Base-by-base conservation (phyloP, 768 basidiomycete genomes). In the Suillus fuscotomentosus region DNA sequence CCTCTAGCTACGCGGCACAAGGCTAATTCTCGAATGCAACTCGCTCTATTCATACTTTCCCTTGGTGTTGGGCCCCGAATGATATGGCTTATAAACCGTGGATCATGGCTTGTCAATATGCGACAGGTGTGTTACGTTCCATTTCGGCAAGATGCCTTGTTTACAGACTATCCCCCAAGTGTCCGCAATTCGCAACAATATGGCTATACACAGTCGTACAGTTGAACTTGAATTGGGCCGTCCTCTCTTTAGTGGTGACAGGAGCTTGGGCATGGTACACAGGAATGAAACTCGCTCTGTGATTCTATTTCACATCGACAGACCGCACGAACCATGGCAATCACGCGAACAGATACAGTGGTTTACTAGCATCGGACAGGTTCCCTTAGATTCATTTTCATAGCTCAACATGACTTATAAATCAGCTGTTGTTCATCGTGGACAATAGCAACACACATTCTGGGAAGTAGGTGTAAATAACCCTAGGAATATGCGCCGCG, bases 201-300 rank as follows among this genome's bases (percentile, higher is more conserved):
- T 94, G 93, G 92, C 79, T 93, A 10, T 94, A 90, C 69, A 81
- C 85, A 3, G 79, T 93, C 57, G 78, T 92, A 14, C 89, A 92
- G 67, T 80, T 93, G 34, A 84, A 89, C 63, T 76, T 95, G 31
- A 80, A 79, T 3, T 84, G 86, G 22, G 87, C 91, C 6, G 77
- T 86, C 4, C 63, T 86, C 36, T 86, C 84, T 66, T 79, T 94
- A 15, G 63, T 73, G 2, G 64, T 81, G 15, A 84, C 90, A 43
- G 85, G 81, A 7, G 70, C 69, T 53, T 93, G 85, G 77, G 77
- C 85, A 9, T 86, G 87, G 86, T 90, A 83, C 82, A 82, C 85
- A 55, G 83, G 79, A 14, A 77, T 90, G 67, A 86, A 82, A 64
- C 57, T 90, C 17, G 42, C 71, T 64, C 60, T 78, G 50, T 78